Base-by-base conservation (phyloP, 2,329 filamentous ascomycete genomes). In the Neofusicoccum parvum region DNA sequence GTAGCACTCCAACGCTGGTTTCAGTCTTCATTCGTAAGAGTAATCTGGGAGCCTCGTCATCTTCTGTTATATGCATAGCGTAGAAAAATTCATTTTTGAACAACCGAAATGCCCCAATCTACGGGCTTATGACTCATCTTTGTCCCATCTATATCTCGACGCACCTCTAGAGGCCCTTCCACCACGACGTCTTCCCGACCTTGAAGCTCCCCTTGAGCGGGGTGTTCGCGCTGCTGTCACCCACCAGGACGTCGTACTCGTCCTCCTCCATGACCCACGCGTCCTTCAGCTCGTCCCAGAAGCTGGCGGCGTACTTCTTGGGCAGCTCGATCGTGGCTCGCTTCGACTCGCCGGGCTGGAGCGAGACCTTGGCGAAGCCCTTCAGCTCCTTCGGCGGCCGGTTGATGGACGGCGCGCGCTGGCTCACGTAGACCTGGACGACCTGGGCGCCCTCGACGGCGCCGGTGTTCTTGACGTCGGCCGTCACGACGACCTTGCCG, bases 201-300 rank as follows among this genome's bases (percentile, higher is more conserved):
- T 78, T 81, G 73, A 92, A 88, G 0, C 76, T 78, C 0, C 78
- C 83, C 70, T 74, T 83, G 14, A 90, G 73, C 9, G 81, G 78
- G 67, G 81, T 82, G 4, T 79, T 78, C 4, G 79, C 82, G 41
- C 86, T 90, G 66, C 86, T 89, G 56, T 84, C 80, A 9, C 82
- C 84, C 2, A 91, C 85, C 63, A 88, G 76, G 15, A 92, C 81
- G 65, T 84, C 83, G 73, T 92, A 92, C 54, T 80, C 80, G 36
- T 89, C 90, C 72, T 83, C 83, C 78, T 91, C 89, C 1, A 84
- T 85, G 20, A 86, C 83, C 89, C 89, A 93, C 71, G 86, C 80
- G 64, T 85, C 81, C 12, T 86, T 80, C 68, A 85, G 83, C 78
- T 92, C 90, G 69, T 92, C 88, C 82, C 88, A 92, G 78, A 88